A percentile compares a stretch with the other conserved stretches of the same genome.
Conservation (phyloP, 495 filamentous ascomycete genomes). For the Podospora conica region DNA sequence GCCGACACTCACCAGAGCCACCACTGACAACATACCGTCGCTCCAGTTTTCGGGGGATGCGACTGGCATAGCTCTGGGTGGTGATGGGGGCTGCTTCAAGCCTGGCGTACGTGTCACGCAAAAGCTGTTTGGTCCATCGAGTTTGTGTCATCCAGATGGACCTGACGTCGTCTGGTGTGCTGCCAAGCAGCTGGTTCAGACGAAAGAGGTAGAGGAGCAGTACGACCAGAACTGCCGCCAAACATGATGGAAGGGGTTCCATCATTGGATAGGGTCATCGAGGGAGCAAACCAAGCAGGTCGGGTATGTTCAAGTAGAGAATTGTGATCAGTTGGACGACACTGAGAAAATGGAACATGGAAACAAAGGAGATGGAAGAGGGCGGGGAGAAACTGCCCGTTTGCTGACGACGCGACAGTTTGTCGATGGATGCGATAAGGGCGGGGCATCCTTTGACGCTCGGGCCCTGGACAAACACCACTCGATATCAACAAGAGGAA, state of each 20-base stretch:
- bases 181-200: conserved; percentile 43
- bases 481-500: no score
- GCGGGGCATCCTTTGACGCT: no score
- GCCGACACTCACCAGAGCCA: conserved; percentile 45
- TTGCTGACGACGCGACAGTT: no score
- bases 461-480: no score
- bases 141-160: conserved; percentile 32
- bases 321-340: no score
- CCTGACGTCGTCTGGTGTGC: conserved; percentile 41
- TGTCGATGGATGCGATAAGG: no score
- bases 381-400: no score
- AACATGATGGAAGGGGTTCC: not conserved
- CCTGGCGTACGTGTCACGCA: conserved; percentile 41
- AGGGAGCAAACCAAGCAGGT: not conserved
- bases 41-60: conserved; percentile 47
- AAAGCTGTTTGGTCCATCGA: conserved; percentile 45
- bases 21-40: conserved; percentile 53
- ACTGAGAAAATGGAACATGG: no score
- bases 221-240: not conserved
- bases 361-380: no score
- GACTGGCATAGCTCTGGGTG: conserved; percentile 35
- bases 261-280: not conserved
- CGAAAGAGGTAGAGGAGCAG: conserved; percentile 41
- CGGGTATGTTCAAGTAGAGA: not conserved
- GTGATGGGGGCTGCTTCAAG: conserved; percentile 36